Evolutionary conservation across 2,329 filamentous ascomycete genomes (phyloP), one percentile per base, ranked within the genome.

Genomic region (Colletotrichum musicola): DNA sequence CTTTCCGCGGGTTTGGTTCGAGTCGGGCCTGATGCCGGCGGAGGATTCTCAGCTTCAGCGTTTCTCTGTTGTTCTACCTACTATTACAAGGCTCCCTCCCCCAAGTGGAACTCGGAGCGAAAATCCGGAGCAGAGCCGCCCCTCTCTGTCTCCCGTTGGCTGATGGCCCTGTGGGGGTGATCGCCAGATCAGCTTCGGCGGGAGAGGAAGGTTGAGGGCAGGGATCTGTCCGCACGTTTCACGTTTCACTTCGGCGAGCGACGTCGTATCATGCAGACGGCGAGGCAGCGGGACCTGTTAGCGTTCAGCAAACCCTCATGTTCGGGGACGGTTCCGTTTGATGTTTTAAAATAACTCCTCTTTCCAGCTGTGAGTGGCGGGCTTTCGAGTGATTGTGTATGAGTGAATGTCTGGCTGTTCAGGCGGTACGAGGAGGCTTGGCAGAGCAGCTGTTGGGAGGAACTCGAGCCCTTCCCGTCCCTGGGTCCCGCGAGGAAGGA

Each of bases 181-280:
- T 65, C 61, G 54, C 47, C 65, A 55, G 54, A 64, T 59, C 61
- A 27, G 53, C 54, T 50, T 50, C 30, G 54, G 53, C 35, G 20
- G 65, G 54, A 30, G 35, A n/a, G 42, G 57, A 55, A 61, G 55
- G 60, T 65, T 35, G 30, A 10, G 7, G 59, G 62, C 65, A 65
- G 55, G 65, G 65, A 68, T 68, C 62, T 64, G 62, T 56, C 55
- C 62, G 55, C 65, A 65, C 62, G 65, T 68, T 68, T 68, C 65
- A 65, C 62, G 62, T 68, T 68, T 68, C 65, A 68, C 62, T 51
- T 65, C 55, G 65, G 62, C 56, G 56, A 68, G 62, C 61, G 50
- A 65, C 55, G 55, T 68, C 65, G 56, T 56, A 64, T 68, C 65
- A 54, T 60, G 65, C 55, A 22, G 38, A 13, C 16, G 49, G 47